Base-by-base conservation (phyloP, 176 grass and related monocot genomes). In the Raddia distichophylla region DNA sequence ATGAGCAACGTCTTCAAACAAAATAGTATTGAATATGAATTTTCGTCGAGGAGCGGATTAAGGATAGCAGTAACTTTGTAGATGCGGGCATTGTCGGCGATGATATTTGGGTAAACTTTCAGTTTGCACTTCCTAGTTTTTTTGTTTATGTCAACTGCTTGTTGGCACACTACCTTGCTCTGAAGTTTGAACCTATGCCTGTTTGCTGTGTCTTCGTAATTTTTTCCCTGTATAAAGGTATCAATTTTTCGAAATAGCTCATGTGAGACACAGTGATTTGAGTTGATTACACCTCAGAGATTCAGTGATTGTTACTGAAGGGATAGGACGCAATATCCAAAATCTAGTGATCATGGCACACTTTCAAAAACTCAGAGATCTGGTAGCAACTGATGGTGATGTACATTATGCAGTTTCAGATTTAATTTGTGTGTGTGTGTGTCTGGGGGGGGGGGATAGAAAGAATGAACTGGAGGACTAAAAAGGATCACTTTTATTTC, bases 31-130 rank as follows among this genome's bases (percentile, higher is more conserved):
- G 50, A 11, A 71, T 59, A 40, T 17, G 32, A 58, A 44, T 45
- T 51, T 51, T 54, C 15, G 14, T 87, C 60, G 73, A 78, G 82
- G 84, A 85, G 45, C 64, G 81, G 79, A 42, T 42, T 63, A 65
- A 48, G 48, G 84, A 82, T 32, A 56, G 56, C 7, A 82, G 18
- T 3, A 15, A 47, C 4, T 58, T 40, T 6, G 61, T 32, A 46
- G 77, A 18, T 27, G 62, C 74, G 22, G 79, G 71, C 19, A 40
- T 17, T 7, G 11, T 48, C 10, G 90, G 67, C 65, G 69, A 82
- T 84, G 90, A 90, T 66, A 84, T 79, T 69, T 87, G 82, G 96
- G 96, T 95, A 98, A 80, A 58, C 33, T 80, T 80, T 37, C 6
- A 22, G 20, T 45, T 35, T 52, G n/a, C 15, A 56, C 48, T 67